phyloP scores from a whole-genome alignment of 345 rosid genomes.

The Noccaea caerulescens region DNA sequence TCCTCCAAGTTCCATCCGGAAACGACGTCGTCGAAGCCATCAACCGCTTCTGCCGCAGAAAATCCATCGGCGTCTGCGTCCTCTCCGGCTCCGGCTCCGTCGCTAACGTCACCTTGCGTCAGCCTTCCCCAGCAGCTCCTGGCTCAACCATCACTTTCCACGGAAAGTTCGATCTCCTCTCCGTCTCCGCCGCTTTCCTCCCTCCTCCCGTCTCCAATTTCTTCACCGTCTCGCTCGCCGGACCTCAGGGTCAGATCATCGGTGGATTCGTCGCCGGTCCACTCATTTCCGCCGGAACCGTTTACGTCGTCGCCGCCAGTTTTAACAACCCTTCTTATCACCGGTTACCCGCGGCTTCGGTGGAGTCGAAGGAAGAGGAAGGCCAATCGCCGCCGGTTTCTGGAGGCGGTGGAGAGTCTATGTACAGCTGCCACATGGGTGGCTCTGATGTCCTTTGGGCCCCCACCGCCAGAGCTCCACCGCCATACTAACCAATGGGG shows the following conservation, averaged over 20 bases:
- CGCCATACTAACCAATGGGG: constrained; percentile 51
- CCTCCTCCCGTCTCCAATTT: constrained; percentile 56
- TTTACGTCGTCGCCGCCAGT: constrained; percentile 78
- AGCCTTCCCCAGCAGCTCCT: constrained; percentile 68
- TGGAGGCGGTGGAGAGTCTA: constrained; percentile 57
- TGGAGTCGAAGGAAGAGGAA: constrained; percentile 51
- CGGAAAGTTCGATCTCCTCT: constrained; percentile 87
- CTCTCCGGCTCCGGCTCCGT: constrained; percentile 85
- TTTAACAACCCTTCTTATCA: constrained; percentile 75
- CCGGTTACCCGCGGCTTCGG: constrained; percentile 54
- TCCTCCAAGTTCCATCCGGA: constrained; percentile 81
- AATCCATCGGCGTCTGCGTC: constrained; percentile 59
- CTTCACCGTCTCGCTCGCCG: constrained; percentile 77
- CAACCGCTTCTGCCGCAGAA: constrained; percentile 70
- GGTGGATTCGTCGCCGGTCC: constrained; percentile 86
- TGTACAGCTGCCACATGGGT: constrained; percentile 48
- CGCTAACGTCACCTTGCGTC: constrained; percentile 83
- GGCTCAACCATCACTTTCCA: constrained; percentile 84
- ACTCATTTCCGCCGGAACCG: constrained; percentile 64
- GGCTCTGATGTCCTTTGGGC: constrained; percentile 75
- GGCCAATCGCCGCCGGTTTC: constrained; percentile 61
- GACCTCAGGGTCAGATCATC: constrained; percentile 91
- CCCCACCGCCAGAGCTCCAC: constrained; percentile 62
- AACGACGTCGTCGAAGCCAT: constrained; percentile 71
- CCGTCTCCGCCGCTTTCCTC: constrained; percentile 80